phyloP scores from a whole-genome alignment of 176 grass and related monocot genomes.

The Avena atlantica region DNA sequence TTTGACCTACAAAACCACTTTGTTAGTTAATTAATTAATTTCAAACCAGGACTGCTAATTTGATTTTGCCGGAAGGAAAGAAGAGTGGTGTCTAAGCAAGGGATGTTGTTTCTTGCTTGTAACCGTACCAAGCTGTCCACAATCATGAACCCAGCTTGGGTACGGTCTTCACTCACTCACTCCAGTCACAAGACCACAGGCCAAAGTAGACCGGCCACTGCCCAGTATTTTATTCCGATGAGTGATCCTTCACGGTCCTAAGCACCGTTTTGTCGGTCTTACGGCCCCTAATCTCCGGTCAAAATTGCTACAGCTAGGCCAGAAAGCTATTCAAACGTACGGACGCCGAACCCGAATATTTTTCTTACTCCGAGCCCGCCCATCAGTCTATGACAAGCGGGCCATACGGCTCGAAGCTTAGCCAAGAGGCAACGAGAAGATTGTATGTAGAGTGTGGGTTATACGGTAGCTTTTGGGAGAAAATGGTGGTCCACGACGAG shows the following conservation, averaged over 20 bases:
- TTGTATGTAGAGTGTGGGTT: neutral
- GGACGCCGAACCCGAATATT: neutral
- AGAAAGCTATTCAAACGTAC: constrained; percentile 13
- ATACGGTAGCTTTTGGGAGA: neutral
- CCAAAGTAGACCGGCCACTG: neutral
- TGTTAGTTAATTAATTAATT: neutral
- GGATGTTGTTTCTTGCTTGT: constrained; percentile 49
- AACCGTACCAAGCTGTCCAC: neutral
- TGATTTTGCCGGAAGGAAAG: constrained; percentile 22
- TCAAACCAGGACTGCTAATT: constrained; percentile 7
- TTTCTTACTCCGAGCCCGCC: neutral
- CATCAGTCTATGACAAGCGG: neutral
- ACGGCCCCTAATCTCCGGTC: constrained; percentile 44
- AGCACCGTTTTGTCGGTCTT: constrained; percentile 63
- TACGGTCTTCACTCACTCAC: neutral
- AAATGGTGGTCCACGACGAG: constrained; percentile 42
- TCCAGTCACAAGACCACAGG: neutral
- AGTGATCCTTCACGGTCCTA: constrained; percentile 43
- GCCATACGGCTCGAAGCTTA: neutral
- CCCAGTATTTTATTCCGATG: neutral
- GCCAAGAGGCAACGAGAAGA: neutral
- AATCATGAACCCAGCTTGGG: constrained; percentile 38
- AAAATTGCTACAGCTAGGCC: constrained; percentile 11
- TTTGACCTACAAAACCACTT: constrained; percentile 38
- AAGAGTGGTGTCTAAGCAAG: constrained; percentile 54